phyloP scores from a whole-genome alignment of 805 yeast species.

The Nakazawaea wickerhamii region DNA sequence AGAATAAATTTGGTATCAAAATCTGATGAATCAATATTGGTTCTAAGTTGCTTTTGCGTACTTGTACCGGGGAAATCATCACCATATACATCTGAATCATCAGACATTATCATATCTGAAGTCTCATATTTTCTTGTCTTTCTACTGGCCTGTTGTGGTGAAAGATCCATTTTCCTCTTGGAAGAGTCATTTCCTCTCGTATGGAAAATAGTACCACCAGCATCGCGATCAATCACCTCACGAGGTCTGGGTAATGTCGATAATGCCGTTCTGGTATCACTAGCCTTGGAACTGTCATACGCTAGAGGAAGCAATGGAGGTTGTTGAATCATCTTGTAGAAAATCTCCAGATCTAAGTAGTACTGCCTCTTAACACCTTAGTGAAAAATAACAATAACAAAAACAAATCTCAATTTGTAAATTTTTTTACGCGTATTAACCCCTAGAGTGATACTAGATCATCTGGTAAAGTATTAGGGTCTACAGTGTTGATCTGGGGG shows the following conservation, averaged over 20 bases:
- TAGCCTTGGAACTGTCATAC: conserved; percentile 32
- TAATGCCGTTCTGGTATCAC: conserved; percentile 26
- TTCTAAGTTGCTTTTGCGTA: neutral
- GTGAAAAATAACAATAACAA: no score
- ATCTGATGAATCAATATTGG: conserved; percentile 1
- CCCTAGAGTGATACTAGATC: no score
- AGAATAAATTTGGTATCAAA: conserved; percentile 21
- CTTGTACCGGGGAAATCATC: conserved; percentile 1
- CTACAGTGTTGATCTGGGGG: no score
- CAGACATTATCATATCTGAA: conserved; percentile 15
- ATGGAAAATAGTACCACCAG: conserved; percentile 37
- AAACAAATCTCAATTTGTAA: neutral
- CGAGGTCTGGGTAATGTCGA: conserved; percentile 36
- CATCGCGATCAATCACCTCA: conserved; percentile 36
- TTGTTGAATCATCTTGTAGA: conserved; percentile 13
- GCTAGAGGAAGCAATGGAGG: conserved; percentile 42
- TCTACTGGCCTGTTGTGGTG: conserved; percentile 1
- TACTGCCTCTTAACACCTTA: neutral
- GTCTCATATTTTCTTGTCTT: conserved; percentile 5
- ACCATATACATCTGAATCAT: conserved; percentile 4
- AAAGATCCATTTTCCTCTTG: conserved; percentile 25
- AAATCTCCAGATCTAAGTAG: neutral
- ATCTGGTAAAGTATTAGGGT: no score
- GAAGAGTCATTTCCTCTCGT: conserved; percentile 34
- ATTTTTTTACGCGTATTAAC: no score